Evolutionary conservation across 257 asterid species (phyloP).

Genomic region (Plantago ovata): DNA sequence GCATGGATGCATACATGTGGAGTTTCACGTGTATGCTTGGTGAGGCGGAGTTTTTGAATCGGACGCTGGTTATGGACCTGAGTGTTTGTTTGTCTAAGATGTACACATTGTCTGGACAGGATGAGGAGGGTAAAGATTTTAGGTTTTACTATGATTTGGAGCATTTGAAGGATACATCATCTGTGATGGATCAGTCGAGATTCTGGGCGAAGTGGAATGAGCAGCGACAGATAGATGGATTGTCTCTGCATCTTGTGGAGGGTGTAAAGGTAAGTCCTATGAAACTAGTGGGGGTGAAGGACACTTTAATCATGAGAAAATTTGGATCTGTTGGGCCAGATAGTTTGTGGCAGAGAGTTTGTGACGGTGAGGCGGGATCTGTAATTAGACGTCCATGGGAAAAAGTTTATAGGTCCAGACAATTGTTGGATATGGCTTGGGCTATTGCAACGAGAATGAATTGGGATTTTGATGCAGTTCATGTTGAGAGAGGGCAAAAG

Average conservation of each 20-base stretch:
- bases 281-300: conserved; percentile 46
- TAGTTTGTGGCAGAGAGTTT: conserved; percentile 73
- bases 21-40: conserved; percentile 83
- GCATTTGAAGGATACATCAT: conserved; percentile 64
- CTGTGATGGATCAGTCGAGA: conserved; percentile 59
- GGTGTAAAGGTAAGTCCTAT: conserved; percentile 47
- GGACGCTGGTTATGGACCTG: conserved; percentile 81
- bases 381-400: conserved; percentile 71
- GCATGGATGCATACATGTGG: conserved; percentile 77
- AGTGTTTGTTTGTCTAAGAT: conserved; percentile 64
- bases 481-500: conserved; percentile 69
- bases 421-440: conserved; percentile 57
- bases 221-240: conserved; percentile 29
- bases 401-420: conserved; percentile 57
- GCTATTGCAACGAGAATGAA: conserved; percentile 55
- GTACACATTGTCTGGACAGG: conserved; percentile 57
- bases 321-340: conserved; percentile 50
- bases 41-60: conserved; percentile 85
- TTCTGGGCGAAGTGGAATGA: conserved; percentile 66
- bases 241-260: background rate
- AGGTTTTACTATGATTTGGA: conserved; percentile 80
- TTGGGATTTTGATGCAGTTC: conserved; percentile 78
- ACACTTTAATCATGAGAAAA: conserved; percentile 11
- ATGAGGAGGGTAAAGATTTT: conserved; percentile 87
- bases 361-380: conserved; percentile 65